phyloP scores from a whole-genome alignment of 306 rosid species.

The Urtica urens region DNA sequence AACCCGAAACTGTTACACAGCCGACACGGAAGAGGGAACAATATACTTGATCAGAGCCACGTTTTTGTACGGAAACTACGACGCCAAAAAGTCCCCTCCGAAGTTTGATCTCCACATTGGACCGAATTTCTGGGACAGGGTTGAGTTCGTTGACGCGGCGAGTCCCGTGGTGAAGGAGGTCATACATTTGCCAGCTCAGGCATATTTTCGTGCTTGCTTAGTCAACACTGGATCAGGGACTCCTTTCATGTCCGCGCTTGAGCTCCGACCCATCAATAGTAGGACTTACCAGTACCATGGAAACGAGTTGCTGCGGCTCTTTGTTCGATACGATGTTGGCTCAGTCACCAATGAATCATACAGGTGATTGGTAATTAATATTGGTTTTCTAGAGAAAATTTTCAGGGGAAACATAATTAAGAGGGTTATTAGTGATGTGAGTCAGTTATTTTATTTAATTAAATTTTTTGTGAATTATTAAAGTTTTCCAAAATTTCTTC shows the following conservation, averaged over 20 bases:
- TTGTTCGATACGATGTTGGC: not conserved
- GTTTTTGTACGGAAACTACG: conserved; percentile 34
- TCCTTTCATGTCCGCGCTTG: conserved; percentile 5
- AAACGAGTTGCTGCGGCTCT: not conserved
- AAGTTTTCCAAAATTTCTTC: too few species aligned
- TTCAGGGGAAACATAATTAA: too few species aligned
- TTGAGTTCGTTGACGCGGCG: too few species aligned
- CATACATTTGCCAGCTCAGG: conserved; percentile 5
- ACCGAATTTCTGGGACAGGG: conserved; percentile 23
- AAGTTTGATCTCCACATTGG: conserved; percentile 23
- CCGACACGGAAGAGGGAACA: conserved; percentile 11
- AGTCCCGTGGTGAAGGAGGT: conserved; percentile 23
- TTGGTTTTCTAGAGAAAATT: too few species aligned
- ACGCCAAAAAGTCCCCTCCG: conserved; percentile 12
- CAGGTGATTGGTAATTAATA: too few species aligned
- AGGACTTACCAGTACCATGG: not conserved
- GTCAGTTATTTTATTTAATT: too few species aligned
- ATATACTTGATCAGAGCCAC: conserved; percentile 27
- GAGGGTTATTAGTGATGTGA: too few species aligned
- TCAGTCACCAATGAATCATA: not conserved
- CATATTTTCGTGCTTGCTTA: conserved; percentile 7
- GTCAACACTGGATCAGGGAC: not conserved
- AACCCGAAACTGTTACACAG: conserved; percentile 27
- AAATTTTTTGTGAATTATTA: too few species aligned
- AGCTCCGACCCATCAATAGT: not conserved